Evolutionary conservation across 345 rosid genomes (phyloP).

Genomic region (Melaleuca alternifolia): DNA sequence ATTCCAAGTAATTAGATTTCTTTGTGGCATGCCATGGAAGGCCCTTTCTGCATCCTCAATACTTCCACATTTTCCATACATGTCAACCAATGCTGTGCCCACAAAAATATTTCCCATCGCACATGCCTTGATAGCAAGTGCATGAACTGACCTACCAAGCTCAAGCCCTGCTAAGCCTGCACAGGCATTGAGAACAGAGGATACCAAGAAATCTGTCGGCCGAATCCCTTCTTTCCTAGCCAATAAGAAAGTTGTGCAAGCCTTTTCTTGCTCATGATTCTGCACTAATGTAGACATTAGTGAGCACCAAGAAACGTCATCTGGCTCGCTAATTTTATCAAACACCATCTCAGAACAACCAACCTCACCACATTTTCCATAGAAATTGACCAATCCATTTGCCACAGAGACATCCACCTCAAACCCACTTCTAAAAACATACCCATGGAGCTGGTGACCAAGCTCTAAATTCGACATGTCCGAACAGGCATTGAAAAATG

Average conservation of each 20-base stretch:
- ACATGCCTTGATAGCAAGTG: constrained; percentile 62
- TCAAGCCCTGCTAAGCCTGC: constrained; percentile 62
- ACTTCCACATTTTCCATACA: constrained; percentile 95
- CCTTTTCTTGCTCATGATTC: constrained; percentile 68
- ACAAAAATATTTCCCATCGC: constrained; percentile 51
- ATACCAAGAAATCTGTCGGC: constrained; percentile 64
- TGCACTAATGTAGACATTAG: constrained; percentile 56
- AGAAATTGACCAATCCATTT: constrained; percentile 70
- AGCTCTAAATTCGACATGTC: constrained; percentile 33
- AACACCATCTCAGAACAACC: constrained; percentile 38
- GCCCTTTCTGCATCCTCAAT: constrained; percentile 42
- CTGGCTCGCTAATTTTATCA: constrained; percentile 30
- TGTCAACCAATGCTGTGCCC: constrained; percentile 70
- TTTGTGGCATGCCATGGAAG: constrained; percentile 49
- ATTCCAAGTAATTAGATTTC: constrained; percentile 68
- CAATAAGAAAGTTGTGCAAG: constrained; percentile 31
- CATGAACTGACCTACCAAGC: constrained; percentile 62
- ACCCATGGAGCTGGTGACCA: constrained; percentile 65
- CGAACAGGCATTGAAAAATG: constrained; percentile 56
- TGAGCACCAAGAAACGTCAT: constrained; percentile 84
- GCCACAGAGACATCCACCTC: constrained; percentile 40
- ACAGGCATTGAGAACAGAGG: constrained; percentile 57
- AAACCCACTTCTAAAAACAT: constrained; percentile 43
- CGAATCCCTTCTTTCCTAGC: constrained; percentile 43
- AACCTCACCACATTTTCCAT: constrained; percentile 69